Evolutionary conservation across 208 protist genomes (phyloP).

Genomic region (Trypanosoma avium): DNA sequence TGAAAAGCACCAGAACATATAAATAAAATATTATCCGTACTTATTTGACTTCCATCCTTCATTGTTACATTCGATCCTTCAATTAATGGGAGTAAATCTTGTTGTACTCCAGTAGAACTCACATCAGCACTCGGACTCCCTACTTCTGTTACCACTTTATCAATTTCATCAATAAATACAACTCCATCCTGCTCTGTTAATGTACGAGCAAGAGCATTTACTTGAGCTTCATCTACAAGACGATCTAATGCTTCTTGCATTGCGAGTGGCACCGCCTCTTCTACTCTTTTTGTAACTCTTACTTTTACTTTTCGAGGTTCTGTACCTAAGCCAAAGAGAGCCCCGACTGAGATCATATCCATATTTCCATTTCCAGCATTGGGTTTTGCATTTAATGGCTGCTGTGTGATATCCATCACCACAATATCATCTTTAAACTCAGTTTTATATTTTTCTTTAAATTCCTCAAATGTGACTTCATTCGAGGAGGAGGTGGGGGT

Average conservation of each 20-base stretch:
- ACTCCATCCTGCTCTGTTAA: conserved; percentile 95
- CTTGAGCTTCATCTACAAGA: conserved; percentile 85
- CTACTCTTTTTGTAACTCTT: conserved; percentile 65
- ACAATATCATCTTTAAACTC: conserved; percentile 79
- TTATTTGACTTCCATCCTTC: conserved; percentile 95
- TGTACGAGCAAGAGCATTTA: conserved; percentile 80
- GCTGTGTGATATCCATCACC: conserved; percentile 67
- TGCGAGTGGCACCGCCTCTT: conserved; percentile 79
- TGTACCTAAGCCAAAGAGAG: conserved; percentile 54
- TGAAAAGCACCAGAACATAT: conserved; percentile 98
- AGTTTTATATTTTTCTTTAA: conserved; percentile 70
- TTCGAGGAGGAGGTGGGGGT: conserved; percentile 4
- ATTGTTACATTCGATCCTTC: conserved; percentile 96
- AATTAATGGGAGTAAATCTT: conserved; percentile 97
- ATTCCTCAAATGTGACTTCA: conserved; percentile 75
- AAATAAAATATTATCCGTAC: conserved; percentile 98
- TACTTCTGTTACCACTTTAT: conserved; percentile 94
- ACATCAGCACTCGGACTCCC: conserved; percentile 74
- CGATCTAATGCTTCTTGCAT: conserved; percentile 88
- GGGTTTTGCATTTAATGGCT: conserved; percentile 27
- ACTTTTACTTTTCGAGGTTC: conserved; percentile 53
- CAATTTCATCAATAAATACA: conserved; percentile 99
- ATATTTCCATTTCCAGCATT: conserved; percentile 30
- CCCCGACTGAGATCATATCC: conserved; percentile 63
- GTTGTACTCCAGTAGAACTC: conserved; percentile 95